Conservation (phyloP, 129 eudicot species). For the Escallonia herrerae region DNA sequence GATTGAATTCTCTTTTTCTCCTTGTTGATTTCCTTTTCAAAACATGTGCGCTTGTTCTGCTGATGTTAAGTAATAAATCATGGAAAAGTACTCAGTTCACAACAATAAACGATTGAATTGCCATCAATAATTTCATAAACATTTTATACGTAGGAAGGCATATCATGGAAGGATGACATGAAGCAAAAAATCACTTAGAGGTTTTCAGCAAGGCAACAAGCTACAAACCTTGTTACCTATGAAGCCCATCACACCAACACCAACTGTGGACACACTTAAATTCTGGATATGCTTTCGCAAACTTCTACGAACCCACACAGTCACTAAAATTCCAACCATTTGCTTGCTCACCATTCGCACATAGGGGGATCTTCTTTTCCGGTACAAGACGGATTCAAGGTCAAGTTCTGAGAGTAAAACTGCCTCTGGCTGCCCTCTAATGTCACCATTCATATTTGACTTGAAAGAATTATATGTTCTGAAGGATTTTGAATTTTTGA, state of each 20-base stretch:
- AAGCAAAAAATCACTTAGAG: no score
- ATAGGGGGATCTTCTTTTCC: constrained; percentile 69
- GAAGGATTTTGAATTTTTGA: constrained; percentile 59
- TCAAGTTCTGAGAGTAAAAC: constrained; percentile 48
- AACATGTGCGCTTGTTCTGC: no score
- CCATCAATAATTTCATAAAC: not conserved
- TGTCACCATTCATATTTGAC: constrained; percentile 26
- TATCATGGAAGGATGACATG: no score
- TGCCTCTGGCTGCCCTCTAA: constrained; percentile 37
- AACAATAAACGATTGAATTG: not conserved
- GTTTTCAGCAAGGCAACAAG: not conserved
- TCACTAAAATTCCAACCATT: constrained; percentile 90
- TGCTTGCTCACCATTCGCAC: constrained; percentile 96
- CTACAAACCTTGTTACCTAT: constrained; percentile 84
- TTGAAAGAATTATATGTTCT: constrained; percentile 50
- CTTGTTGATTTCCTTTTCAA: no score
- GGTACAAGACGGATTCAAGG: constrained; percentile 68
- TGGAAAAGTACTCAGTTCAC: not conserved
- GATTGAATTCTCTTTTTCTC: no score
- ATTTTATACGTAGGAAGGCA: no score
- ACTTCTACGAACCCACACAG: constrained; percentile 91
- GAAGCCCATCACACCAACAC: constrained; percentile 98
- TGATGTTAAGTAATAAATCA: no score
- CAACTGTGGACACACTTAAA: constrained; percentile 83
- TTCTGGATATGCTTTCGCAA: constrained; percentile 87